Conservation (phyloP, 257 asterid genomes). For the Voacanga thouarsii region DNA sequence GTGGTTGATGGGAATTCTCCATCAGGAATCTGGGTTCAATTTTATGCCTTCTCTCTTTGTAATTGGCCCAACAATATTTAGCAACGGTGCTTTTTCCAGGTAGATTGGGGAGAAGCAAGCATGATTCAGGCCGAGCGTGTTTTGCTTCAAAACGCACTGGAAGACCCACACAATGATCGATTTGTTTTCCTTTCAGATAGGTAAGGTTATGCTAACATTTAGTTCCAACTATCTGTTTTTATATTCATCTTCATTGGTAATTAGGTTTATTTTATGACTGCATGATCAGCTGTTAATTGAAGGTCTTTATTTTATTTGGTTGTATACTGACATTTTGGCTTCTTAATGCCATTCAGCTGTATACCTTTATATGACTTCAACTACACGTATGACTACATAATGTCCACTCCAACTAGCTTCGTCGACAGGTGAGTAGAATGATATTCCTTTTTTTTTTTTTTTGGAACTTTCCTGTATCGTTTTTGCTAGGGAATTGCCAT, state of each 20-base stretch:
- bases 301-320: neutral
- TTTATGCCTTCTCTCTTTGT: constrained; percentile 5
- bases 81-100: constrained; percentile 54
- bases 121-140: constrained; percentile 97
- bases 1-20: neutral
- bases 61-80: constrained; percentile 27
- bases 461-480: neutral
- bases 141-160: constrained; percentile 75
- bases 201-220: constrained; percentile 31
- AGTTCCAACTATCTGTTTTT: neutral
- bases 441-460: constrained; percentile 14
- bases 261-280: neutral
- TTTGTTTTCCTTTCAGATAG: constrained; percentile 94
- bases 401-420: constrained; percentile 82
- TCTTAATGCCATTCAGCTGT: constrained; percentile 62
- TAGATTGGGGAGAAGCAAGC: constrained; percentile 99
- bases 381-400: constrained; percentile 83
- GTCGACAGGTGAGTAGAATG: constrained; percentile 71
- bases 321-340: constrained; percentile 17
- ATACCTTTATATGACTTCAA: constrained; percentile 95
- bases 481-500: neutral
- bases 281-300: neutral
- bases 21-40: neutral
- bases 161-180: constrained; percentile 69
- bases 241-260: neutral